Percentiles rank a stretch among this genome's conserved stretches.
Evolutionary conservation across 2,329 filamentous ascomycete genomes (phyloP).

Genomic region (Zarea fungicola): DNA sequence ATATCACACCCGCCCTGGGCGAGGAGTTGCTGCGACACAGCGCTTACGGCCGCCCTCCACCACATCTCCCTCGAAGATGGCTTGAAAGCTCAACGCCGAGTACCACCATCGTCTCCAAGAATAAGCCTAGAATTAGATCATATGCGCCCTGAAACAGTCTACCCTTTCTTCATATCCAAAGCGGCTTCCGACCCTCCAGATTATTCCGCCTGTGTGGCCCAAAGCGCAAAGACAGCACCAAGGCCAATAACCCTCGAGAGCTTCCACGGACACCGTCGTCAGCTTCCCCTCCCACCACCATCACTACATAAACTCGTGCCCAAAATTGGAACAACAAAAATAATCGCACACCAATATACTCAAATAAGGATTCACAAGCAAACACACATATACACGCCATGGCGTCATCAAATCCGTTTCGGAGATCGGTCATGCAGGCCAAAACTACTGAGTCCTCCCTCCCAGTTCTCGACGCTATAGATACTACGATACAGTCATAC

Average conservation of each 20-base stretch:
- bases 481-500: slow-evolving; percentile 22
- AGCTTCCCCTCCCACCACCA: too few relatives aligned
- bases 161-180: not conserved
- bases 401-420: slow-evolving; percentile 48
- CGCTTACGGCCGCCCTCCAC: not conserved
- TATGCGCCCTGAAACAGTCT: not conserved
- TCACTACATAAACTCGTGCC: too few relatives aligned
- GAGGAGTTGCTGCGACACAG: not conserved
- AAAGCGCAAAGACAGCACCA: not conserved
- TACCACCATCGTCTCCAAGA: not conserved
- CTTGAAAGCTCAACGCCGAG: not conserved
- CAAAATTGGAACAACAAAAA: not conserved
- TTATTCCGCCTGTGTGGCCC: too few relatives aligned
- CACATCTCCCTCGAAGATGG: slow-evolving; percentile 5
- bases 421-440: slow-evolving; percentile 33
- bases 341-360: not conserved
- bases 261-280: too few relatives aligned
- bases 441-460: slow-evolving; percentile 19
- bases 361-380: not conserved
- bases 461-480: slow-evolving; percentile 25
- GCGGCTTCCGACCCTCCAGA: not conserved
- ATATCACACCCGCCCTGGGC: not conserved
- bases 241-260: not conserved
- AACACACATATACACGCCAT: slow-evolving; percentile 16
- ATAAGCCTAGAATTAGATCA: too few relatives aligned